phyloP scores from a whole-genome alignment of 257 asterid genomes.

The Solanum neorickii region DNA sequence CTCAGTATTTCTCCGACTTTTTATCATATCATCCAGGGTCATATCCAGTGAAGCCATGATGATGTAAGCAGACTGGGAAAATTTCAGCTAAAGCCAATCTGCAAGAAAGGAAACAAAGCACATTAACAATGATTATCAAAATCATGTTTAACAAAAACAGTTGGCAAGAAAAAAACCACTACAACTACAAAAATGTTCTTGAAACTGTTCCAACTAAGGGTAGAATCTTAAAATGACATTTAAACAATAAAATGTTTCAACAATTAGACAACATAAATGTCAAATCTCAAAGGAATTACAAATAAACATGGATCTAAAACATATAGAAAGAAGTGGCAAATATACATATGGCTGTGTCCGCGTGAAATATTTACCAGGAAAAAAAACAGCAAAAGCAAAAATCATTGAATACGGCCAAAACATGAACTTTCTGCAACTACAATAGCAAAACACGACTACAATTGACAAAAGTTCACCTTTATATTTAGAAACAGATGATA shows the following conservation, averaged over 20 bases:
- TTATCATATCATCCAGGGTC: conserved; percentile 83
- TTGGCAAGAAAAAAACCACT: not conserved
- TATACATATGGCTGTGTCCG: not conserved
- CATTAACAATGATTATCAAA: not conserved
- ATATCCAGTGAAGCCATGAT: conserved; percentile 79
- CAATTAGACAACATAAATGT: not conserved
- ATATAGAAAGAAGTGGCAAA: not conserved
- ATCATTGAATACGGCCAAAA: not conserved
- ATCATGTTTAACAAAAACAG: not conserved
- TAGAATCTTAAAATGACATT: not conserved
- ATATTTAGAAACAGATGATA: not conserved
- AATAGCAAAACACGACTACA: not conserved
- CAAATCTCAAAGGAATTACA: not conserved
- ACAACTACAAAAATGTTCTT: not conserved
- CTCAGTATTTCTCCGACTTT: conserved; percentile 44
- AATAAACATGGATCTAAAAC: not conserved
- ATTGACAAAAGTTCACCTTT: not conserved
- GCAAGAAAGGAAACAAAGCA: not conserved
- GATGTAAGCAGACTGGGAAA: not conserved
- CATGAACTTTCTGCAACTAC: not conserved
- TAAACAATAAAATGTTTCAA: not conserved
- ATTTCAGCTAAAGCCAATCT: conserved; percentile 5
- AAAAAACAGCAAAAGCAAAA: not conserved
- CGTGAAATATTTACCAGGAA: not conserved
- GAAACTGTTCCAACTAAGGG: not conserved